Percentiles rank a stretch among this genome's conserved stretches.
These are phyloP conservation scores for Cucumis cinereus DNA, from an alignment of 306 rosid genomes.

Conservation along the genomic window DNA sequence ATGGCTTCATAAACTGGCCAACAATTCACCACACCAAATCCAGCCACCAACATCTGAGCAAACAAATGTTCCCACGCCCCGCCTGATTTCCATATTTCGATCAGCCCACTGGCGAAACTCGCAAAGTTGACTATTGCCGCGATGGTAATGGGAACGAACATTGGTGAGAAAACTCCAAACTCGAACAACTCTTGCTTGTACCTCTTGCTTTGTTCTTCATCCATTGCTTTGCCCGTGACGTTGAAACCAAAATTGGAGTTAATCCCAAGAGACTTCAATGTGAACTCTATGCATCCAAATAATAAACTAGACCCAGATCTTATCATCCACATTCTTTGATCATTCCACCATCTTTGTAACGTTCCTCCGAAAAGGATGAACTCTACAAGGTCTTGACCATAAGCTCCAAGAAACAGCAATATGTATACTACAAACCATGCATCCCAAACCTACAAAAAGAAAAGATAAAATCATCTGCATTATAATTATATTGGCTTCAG, in stretches of 20 bases:
- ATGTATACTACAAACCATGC: conserved; percentile 20
- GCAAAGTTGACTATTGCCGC: conserved; percentile 24
- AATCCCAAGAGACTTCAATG: conserved; percentile 12
- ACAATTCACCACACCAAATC: conserved; percentile 18
- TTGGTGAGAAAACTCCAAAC: conserved; percentile 25
- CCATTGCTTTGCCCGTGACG: conserved; percentile 25
- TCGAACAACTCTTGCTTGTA: conserved; percentile 20
- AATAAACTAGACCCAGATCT: conserved; percentile 14
- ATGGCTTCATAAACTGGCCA: conserved; percentile 24
- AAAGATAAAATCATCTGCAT: too few species aligned
- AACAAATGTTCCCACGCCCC: background rate
- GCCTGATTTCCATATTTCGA: background rate
- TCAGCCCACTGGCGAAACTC: conserved; percentile 4
- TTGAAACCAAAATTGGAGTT: conserved; percentile 11
- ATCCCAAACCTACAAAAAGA: conserved; percentile 14
- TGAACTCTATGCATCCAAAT: conserved; percentile 20
- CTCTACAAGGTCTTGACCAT: conserved; percentile 18
- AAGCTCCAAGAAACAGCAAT: conserved; percentile 26
- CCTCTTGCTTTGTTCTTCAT: conserved; percentile 24
- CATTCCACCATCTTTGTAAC: conserved; percentile 28
- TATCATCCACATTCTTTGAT: conserved; percentile 33
- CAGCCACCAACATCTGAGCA: conserved; percentile 14
- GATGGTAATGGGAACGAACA: conserved; percentile 19
- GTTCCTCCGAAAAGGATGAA: conserved; percentile 15
- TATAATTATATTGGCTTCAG: too few species aligned